phyloP scores from a whole-genome alignment of 2,329 filamentous ascomycete species.

The Fusarium duplospermum region DNA sequence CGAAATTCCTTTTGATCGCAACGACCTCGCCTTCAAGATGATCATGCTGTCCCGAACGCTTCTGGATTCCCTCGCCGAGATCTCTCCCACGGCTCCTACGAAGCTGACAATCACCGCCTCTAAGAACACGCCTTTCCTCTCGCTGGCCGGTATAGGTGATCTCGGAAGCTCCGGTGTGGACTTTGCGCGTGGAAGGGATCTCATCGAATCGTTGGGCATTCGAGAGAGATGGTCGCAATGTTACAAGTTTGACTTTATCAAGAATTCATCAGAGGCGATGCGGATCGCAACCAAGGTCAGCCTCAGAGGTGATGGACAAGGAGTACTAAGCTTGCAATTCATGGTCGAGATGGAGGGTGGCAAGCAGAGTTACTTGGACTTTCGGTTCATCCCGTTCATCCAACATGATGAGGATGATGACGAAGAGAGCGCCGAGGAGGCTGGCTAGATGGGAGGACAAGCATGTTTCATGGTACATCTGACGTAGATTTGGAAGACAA shows the following conservation, averaged over 20 bases:
- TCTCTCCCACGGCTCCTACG: slow-evolving; percentile 76
- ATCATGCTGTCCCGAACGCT: slow-evolving; percentile 88
- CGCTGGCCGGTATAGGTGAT: slow-evolving; percentile 72
- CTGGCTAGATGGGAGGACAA: slow-evolving; percentile 12
- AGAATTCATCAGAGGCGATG: slow-evolving; percentile 92
- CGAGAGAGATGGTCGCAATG: slow-evolving; percentile 70
- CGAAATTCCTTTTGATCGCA: slow-evolving; percentile 88
- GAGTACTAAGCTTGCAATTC: slow-evolving; percentile 93
- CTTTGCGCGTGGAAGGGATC: slow-evolving; percentile 71
- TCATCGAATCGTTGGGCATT: slow-evolving; percentile 82
- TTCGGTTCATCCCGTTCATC: slow-evolving; percentile 80
- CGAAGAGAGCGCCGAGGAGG: slow-evolving; percentile 23
- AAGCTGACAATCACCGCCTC: slow-evolving; percentile 76
- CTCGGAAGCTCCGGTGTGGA: slow-evolving; percentile 74
- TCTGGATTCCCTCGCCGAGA: slow-evolving; percentile 77
- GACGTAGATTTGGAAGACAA: neutral
- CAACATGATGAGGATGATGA: slow-evolving; percentile 65
- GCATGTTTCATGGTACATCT: neutral
- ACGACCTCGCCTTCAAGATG: slow-evolving; percentile 86
- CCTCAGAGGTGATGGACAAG: slow-evolving; percentile 86
- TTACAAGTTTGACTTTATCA: slow-evolving; percentile 90
- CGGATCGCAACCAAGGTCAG: slow-evolving; percentile 91
- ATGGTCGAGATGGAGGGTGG: slow-evolving; percentile 88
- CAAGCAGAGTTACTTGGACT: slow-evolving; percentile 81
- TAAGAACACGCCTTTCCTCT: slow-evolving; percentile 75